Base-by-base conservation (phyloP, 352 stramenopile species). In the Phytophthora constricta region DNA sequence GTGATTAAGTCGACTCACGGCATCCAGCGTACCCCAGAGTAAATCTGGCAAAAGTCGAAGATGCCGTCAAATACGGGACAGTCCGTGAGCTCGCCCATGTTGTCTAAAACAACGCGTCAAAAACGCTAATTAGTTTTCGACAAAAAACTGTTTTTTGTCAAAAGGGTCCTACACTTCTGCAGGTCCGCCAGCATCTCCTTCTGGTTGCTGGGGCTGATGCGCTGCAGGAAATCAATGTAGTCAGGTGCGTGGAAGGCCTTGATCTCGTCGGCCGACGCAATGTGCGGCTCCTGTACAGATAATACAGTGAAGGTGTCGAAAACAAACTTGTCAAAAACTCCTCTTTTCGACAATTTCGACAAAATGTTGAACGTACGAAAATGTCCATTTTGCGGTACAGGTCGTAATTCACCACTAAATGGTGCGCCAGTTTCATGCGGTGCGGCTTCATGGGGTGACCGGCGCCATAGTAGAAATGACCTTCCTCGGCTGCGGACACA, bases 361-460 rank as follows among this genome's bases (percentile, higher is more conserved):
- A 17, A 22, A n/a, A 47, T 62, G 54, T 42, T n/a, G n/a, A 33
- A 64, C 81, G 23, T 83, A 96, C 87, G 85, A 99, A 99, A 39
- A 99, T 97, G 65, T 99, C 97, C 96, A 99, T 99, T 78, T 99
- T 97, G 48, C 93, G 92, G 78, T 99, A 99, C 20, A 99, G 76
- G 26, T 98, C 97, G 78, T 99, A 99, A 43, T 93, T 92, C n/a
- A 99, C 82, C 37, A 99, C 91, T 3, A 99, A 86, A 70, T 99
- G 96, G 80, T 99, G 98, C 46, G 98, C 90, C 67, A 99, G 77
- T 82, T 98, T 98, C 39, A 99, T 86, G 52, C 98, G 93, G 59
- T 95, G 88, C 8, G 96, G 96, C 86, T 99, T 99, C 97, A 99
- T 99, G 31, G 97, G 97, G 78, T 99, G 97, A 60, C 92, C 73